Evolutionary conservation across 108 stramenopile species (phyloP).

Genomic region (Bacterosira constricta): DNA sequence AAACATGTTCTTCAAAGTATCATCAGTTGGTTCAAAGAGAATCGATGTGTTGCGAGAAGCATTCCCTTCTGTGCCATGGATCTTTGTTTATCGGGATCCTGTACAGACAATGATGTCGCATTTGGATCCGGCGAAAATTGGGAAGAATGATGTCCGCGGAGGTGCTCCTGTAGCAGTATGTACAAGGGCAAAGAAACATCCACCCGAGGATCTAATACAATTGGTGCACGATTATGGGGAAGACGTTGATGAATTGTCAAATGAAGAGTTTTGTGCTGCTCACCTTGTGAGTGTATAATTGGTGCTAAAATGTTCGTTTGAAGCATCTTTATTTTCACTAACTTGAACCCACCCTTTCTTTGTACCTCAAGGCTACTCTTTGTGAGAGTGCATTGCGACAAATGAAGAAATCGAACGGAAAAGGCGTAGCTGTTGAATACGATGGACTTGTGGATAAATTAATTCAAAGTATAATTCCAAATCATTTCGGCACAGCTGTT

Average conservation of each 20-base stretch:
- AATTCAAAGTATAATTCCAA: constrained; percentile 61
- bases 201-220: constrained; percentile 31
- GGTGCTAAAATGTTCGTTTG: constrained; percentile 16
- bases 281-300: constrained; percentile 47
- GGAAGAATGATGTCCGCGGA: neutral
- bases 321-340: neutral
- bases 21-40: constrained; percentile 63
- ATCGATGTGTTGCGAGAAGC: constrained; percentile 70
- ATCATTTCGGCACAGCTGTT: constrained; percentile 58
- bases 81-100: constrained; percentile 91
- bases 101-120: constrained; percentile 91
- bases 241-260: constrained; percentile 35
- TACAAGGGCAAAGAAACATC: constrained; percentile 19
- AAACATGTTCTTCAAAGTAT: constrained; percentile 94
- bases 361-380: constrained; percentile 41
- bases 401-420: constrained; percentile 7
- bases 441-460: constrained; percentile 64
- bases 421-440: constrained; percentile 72
- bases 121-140: constrained; percentile 45
- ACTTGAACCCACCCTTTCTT: constrained; percentile 3
- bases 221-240: constrained; percentile 43
- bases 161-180: constrained; percentile 30
- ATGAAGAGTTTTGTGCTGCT: constrained; percentile 80
- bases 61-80: constrained; percentile 86
- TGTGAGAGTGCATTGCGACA: constrained; percentile 56